Evolutionary conservation across 352 stramenopile genomes (phyloP).

Genomic region (Globisporangium perplexum): DNA sequence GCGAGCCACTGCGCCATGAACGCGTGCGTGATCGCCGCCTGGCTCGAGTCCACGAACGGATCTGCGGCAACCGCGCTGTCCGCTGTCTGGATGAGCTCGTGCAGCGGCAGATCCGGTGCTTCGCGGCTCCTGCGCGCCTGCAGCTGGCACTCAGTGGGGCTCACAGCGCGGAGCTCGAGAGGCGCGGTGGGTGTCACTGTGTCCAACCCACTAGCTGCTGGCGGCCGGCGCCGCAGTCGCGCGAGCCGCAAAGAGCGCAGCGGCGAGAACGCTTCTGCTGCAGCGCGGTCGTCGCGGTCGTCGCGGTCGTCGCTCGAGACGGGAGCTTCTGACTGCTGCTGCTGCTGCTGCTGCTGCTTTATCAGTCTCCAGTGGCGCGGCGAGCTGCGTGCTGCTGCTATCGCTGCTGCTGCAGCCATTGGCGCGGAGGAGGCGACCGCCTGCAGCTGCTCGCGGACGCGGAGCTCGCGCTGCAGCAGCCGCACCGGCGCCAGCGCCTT

Average conservation of each 20-base stretch:
- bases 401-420: no score
- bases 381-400: not conserved
- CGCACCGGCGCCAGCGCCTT: slow-evolving; percentile 24
- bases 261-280: slow-evolving; percentile 30
- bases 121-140: not conserved
- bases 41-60: slow-evolving; percentile 43
- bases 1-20: slow-evolving; percentile 63
- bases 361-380: slow-evolving; percentile 4
- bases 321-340: no score
- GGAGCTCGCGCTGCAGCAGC: slow-evolving; percentile 21
- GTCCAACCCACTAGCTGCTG: not conserved
- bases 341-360: not conserved
- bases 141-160: not conserved
- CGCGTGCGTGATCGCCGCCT: slow-evolving; percentile 42
- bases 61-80: slow-evolving; percentile 47
- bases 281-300: not conserved
- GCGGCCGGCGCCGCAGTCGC: not conserved
- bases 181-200: no score
- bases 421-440: no score
- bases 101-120: slow-evolving; percentile 21
- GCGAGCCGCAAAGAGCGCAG: slow-evolving; percentile 36
- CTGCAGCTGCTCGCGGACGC: slow-evolving; percentile 8
- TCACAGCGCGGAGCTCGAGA: not conserved
- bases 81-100: slow-evolving; percentile 47
- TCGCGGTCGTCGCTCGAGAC: not conserved